Conservation (phyloP, 2,329 filamentous ascomycete genomes). For the Neurospora sp. region DNA sequence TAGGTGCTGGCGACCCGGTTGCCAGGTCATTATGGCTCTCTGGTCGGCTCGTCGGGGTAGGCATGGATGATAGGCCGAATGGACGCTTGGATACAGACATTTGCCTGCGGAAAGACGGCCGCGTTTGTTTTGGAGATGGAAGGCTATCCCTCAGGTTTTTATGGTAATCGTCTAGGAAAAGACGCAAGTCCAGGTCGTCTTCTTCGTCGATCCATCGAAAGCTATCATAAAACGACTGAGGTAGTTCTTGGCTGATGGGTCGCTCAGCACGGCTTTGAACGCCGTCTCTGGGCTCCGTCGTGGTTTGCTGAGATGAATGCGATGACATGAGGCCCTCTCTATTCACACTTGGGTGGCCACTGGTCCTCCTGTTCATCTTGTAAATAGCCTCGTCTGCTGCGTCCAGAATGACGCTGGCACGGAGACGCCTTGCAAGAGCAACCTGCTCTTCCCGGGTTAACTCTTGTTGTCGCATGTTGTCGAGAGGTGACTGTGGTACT, state of each 20-base stretch:
- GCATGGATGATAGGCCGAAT: conserved; percentile 43
- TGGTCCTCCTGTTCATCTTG: conserved; percentile 32
- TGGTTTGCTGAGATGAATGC: not conserved
- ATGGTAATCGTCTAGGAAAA: conserved; percentile 63
- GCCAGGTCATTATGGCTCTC: not conserved
- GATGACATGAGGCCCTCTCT: conserved; percentile 25
- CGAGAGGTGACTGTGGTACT: conserved; percentile 51
- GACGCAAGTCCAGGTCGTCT: conserved; percentile 55
- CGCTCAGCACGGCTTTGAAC: conserved; percentile 8
- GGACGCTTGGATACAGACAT: conserved; percentile 61
- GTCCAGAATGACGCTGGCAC: conserved; percentile 26
- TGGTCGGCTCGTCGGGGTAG: conserved; percentile 15
- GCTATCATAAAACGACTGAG: conserved; percentile 53
- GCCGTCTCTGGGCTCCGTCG: conserved; percentile 2
- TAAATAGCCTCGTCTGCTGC: conserved; percentile 47
- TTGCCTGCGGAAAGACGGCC: conserved; percentile 58
- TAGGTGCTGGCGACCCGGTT: conserved; percentile 16
- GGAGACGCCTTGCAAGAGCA: conserved; percentile 43
- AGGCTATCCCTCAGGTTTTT: conserved; percentile 46
- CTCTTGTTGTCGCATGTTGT: conserved; percentile 47
- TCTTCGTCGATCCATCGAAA: conserved; percentile 69
- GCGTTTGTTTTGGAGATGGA: conserved; percentile 34
- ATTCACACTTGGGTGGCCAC: conserved; percentile 5
- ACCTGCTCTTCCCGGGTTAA: conserved; percentile 65
- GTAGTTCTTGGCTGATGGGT: conserved; percentile 22